Conservation (phyloP, 192 early-diverging fungal species). For the Podila epicladia region DNA sequence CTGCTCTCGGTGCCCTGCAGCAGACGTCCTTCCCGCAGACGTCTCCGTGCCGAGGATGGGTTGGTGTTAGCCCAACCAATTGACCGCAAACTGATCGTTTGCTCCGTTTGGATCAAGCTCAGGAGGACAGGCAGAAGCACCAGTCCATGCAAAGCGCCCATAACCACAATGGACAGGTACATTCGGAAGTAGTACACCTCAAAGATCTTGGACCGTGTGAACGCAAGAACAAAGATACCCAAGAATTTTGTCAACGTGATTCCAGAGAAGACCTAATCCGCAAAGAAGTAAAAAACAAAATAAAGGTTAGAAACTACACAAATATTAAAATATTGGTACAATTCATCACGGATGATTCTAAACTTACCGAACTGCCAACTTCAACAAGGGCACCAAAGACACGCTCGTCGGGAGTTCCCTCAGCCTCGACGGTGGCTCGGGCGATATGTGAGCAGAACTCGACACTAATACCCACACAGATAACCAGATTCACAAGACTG, state of each 20-base stretch:
- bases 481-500: slow-evolving; percentile 71
- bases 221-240: slow-evolving; percentile 72
- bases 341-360: neutral
- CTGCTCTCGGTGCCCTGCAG: slow-evolving; percentile 31
- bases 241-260: slow-evolving; percentile 73
- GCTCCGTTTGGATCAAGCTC: slow-evolving; percentile 50
- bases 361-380: slow-evolving; percentile 68
- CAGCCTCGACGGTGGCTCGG: slow-evolving; percentile 60
- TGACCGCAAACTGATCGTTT: slow-evolving; percentile 26
- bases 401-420: slow-evolving; percentile 55
- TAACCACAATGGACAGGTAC: slow-evolving; percentile 70
- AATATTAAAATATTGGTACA: neutral
- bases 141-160: slow-evolving; percentile 67
- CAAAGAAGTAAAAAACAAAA: slow-evolving; percentile 7
- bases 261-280: slow-evolving; percentile 65
- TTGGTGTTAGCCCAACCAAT: slow-evolving; percentile 27
- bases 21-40: slow-evolving; percentile 32
- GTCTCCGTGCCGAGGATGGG: slow-evolving; percentile 20
- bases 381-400: slow-evolving; percentile 60
- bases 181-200: slow-evolving; percentile 76
- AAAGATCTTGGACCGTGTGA: slow-evolving; percentile 74
- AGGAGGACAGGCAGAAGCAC: slow-evolving; percentile 68
- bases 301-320: neutral
- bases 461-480: slow-evolving; percentile 74
- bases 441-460: slow-evolving; percentile 76